Evolutionary conservation across 192 early-diverging fungal genomes (phyloP), one percentile per base, ranked within the genome.

Genomic region (Funneliformis mosseae): DNA sequence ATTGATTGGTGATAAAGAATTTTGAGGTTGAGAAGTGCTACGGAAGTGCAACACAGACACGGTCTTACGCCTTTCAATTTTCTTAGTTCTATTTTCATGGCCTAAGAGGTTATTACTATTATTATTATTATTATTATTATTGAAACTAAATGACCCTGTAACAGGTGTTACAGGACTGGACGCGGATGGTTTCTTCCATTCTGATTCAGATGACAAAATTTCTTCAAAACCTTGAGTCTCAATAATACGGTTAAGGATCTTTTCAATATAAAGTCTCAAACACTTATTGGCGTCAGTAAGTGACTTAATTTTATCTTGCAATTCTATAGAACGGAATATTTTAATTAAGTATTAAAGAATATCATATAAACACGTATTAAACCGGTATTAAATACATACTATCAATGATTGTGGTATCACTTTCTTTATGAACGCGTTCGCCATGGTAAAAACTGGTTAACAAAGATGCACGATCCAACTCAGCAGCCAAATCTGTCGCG

Each of bases 231-330:
- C 68, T 39, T 69, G 16, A 21, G 27, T 41, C 16, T 90, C 83
- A 80, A 95, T 86, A 83, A 95, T 95, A 82, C 91, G 90, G 67
- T 87, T 85, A 42, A 95, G 84, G 60, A 95, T 94, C 82, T 93
- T 95, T 82, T 92, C 88, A 85, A 95, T 90, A 76, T 95, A 95
- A 18, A 93, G 85, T 78, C 84, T 81, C 71, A 95, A 83, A 5
- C 91, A 90, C 27, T 90, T 90, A 82, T 93, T 94, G 64, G 91
- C 87, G 64, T 95, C 92, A 82, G 85, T 83, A 25, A 90, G 81
- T 39, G 77, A 87, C 74, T 90, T 89, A 66, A 88, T 84, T 78
- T 92, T 91, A 64, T 91, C 91, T 67, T 85, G 84, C n/a, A 92
- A 81, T 76, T 85, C 83, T 84, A 83, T 77, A 48, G n/a, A n/a